Percentiles rank a stretch among this genome's conserved stretches.
Evolutionary conservation across 2,329 filamentous ascomycete genomes (phyloP).

Genomic region (Ascochyta viciae-villosae): DNA sequence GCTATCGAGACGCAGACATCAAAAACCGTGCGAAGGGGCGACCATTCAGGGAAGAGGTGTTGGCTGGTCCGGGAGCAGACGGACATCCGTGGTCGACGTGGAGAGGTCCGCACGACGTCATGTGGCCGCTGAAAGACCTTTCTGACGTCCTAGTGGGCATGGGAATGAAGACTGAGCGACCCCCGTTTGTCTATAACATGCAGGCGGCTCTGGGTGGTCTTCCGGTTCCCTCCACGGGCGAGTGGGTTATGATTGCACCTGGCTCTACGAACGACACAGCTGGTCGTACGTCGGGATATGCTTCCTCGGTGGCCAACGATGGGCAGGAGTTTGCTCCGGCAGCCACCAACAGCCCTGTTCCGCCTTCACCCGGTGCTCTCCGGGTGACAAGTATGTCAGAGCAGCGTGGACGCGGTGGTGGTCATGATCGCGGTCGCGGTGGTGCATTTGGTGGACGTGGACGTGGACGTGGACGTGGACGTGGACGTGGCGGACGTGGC

Average conservation of each 20-base stretch:
- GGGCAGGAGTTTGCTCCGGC: too few relatives aligned
- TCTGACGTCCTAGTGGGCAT: neutral
- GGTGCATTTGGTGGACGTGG: neutral
- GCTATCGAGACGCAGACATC: slow-evolving; percentile 1
- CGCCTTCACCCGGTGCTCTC: neutral
- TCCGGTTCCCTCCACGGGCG: neutral
- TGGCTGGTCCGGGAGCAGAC: neutral
- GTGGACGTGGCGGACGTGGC: neutral
- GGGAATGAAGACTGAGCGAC: neutral
- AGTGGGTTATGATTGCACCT: neutral
- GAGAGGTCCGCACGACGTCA: neutral
- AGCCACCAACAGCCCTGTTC: neutral
- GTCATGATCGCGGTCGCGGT: neutral
- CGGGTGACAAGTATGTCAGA: neutral
- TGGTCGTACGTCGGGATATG: too few relatives aligned
- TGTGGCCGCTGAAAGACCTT: slow-evolving; percentile 1
- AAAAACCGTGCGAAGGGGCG: neutral
- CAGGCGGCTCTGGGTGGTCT: slow-evolving; percentile 2
- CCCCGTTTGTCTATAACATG: neutral
- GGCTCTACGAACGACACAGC: neutral
- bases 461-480: neutral
- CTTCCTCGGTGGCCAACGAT: too few relatives aligned
- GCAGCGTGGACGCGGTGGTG: neutral
- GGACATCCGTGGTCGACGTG: slow-evolving; percentile 12
- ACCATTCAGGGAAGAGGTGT: neutral